Evolutionary conservation across 2,329 filamentous ascomycete species (phyloP).

Genomic region (Clonostachys rhizophaga): DNA sequence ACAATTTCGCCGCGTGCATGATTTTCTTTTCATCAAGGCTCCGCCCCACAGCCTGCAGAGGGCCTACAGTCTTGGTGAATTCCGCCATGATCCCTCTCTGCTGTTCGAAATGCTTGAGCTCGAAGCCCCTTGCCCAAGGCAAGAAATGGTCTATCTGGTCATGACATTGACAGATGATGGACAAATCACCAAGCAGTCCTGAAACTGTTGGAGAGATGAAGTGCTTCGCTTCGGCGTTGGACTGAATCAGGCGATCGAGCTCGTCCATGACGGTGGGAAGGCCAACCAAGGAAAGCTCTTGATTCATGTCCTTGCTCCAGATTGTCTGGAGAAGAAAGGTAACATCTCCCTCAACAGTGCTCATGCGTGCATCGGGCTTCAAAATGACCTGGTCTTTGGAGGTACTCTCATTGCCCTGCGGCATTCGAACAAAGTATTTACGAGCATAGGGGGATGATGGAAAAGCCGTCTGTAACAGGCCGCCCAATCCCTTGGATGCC

Average conservation of each 20-base stretch:
- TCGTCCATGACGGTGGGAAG: conserved; percentile 38
- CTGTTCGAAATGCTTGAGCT: no score
- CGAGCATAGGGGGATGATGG: no score
- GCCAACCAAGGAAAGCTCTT: conserved; percentile 5
- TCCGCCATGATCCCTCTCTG: not conserved
- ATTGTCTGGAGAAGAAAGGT: not conserved
- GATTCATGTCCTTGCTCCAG: not conserved
- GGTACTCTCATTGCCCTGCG: no score
- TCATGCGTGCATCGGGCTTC: not conserved
- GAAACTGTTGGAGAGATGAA: not conserved
- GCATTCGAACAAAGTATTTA: no score
- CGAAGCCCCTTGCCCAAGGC: no score
- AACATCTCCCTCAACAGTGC: not conserved
- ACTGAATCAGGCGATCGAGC: conserved; percentile 34
- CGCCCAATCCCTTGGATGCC: conserved; percentile 16
- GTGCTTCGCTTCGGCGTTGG: conserved; percentile 16
- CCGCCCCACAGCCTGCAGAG: not conserved
- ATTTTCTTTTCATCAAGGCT: not conserved
- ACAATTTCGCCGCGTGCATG: not conserved
- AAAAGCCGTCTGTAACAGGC: no score
- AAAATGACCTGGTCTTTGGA: no score
- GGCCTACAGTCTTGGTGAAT: not conserved
- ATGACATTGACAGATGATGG: no score
- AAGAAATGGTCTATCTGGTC: no score
- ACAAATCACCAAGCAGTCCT: not conserved